Percentiles rank a stretch among this genome's conserved stretches.
These are phyloP conservation scores for Metschnikowia anglica DNA, from an alignment of 805 yeast genomes.

Conservation along the genomic window DNA sequence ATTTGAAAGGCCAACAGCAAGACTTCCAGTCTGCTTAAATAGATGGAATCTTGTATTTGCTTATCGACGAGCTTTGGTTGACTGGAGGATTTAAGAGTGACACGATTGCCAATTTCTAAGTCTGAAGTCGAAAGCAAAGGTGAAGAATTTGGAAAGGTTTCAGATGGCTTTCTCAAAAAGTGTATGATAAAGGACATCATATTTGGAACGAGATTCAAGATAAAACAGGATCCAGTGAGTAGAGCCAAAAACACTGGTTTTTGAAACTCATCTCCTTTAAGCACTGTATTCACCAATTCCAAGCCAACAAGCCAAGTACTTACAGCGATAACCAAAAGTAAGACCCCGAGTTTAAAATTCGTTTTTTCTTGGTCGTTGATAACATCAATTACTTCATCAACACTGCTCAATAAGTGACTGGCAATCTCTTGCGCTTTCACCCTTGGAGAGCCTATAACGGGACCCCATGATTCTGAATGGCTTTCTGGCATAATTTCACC, in stretches of 20 bases:
- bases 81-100: neutral
- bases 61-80: neutral
- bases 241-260: conserved; percentile 51
- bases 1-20: conserved; percentile 38
- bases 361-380: conserved; percentile 42
- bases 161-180: neutral
- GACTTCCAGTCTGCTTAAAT: conserved; percentile 32
- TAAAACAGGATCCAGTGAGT: conserved; percentile 48
- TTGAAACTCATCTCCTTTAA: conserved; percentile 47
- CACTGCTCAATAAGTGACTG: conserved; percentile 12
- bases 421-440: conserved; percentile 18
- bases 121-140: conserved; percentile 18
- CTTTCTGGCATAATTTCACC: neutral
- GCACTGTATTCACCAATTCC: conserved; percentile 48
- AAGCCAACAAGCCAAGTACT: conserved; percentile 49
- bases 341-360: conserved; percentile 46
- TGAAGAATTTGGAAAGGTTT: conserved; percentile 18
- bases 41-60: conserved; percentile 5
- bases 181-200: conserved; percentile 4
- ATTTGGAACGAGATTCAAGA: conserved; percentile 46
- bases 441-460: conserved; percentile 14
- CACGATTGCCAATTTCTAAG: conserved; percentile 10
- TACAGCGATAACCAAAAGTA: conserved; percentile 42
- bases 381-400: conserved; percentile 30
- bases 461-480: neutral